Percentiles rank a stretch among this genome's conserved stretches.
Evolutionary conservation across 2,329 filamentous ascomycete genomes (phyloP).

Genomic region (Penicillium fuscoglaucum): DNA sequence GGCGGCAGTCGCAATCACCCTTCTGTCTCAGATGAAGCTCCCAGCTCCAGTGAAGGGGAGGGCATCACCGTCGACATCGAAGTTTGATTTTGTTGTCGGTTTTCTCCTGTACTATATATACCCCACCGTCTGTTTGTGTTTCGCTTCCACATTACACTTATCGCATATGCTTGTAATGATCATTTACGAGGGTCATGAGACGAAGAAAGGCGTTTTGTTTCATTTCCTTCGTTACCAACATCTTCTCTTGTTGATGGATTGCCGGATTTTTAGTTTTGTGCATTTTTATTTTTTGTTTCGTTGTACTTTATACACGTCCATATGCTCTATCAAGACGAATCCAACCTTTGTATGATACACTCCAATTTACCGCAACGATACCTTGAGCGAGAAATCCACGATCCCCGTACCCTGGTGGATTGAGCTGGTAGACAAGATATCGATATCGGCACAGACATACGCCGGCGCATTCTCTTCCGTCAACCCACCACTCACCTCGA

Average conservation of each 20-base stretch:
- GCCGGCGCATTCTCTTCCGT: constrained; percentile 77
- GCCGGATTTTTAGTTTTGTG: neutral
- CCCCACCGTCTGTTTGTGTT: constrained; percentile 11
- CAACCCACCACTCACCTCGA: constrained; percentile 91
- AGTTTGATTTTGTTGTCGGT: constrained; percentile 25
- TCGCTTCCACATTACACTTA: constrained; percentile 4
- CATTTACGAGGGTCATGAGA: constrained; percentile 21
- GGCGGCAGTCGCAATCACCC: constrained; percentile 21
- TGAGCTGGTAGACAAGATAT: constrained; percentile 93
- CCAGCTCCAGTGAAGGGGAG: constrained; percentile 41
- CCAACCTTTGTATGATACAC: constrained; percentile 13
- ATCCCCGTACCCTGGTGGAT: constrained; percentile 95
- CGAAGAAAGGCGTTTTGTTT: constrained; percentile 15
- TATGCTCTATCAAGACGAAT: constrained; percentile 4
- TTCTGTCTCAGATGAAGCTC: constrained; percentile 30
- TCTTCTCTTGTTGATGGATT: neutral
- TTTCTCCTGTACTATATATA: constrained; percentile 18
- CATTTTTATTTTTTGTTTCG: constrained; percentile 9
- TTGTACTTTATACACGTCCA: constrained; percentile 22
- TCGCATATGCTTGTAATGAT: constrained; percentile 19
- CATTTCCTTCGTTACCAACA: constrained; percentile 2
- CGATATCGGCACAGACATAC: constrained; percentile 76
- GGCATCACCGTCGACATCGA: constrained; percentile 43
- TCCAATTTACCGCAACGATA: constrained; percentile 47
- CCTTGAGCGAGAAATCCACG: constrained; percentile 95